Evolutionary conservation across 768 basidiomycete species (phyloP).

Genomic region (Lyophyllum decastes): DNA sequence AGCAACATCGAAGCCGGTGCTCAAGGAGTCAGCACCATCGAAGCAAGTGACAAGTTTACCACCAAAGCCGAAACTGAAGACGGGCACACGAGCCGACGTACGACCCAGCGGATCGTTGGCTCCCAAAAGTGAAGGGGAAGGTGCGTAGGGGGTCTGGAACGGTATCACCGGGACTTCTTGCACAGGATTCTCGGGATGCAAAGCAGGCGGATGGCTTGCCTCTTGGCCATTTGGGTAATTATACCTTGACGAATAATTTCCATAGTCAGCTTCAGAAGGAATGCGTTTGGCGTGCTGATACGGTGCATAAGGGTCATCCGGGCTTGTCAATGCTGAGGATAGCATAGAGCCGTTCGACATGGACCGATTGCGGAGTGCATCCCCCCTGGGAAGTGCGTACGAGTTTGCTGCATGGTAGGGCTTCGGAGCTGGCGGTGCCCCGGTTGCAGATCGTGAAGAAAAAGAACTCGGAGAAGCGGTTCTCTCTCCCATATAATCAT

Average conservation of each 20-base stretch:
- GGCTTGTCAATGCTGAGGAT: conserved; percentile 30
- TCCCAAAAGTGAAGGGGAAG: conserved; percentile 81
- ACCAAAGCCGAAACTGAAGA: conserved; percentile 93
- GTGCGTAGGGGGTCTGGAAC: conserved; percentile 67
- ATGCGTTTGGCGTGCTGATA: conserved; percentile 22
- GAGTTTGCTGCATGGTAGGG: conserved; percentile 4
- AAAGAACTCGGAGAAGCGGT: conserved; percentile 31
- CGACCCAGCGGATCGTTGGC: conserved; percentile 82
- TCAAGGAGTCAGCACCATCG: conserved; percentile 66
- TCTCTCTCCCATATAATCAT: conserved; percentile 23
- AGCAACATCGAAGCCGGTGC: conserved; percentile 78
- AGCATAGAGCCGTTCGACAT: conserved; percentile 46
- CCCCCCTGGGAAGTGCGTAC: conserved; percentile 20
- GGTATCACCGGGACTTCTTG: conserved; percentile 40
- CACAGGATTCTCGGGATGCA: conserved; percentile 12
- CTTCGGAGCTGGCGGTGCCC: conserved; percentile 21
- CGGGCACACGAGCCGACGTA: conserved; percentile 69
- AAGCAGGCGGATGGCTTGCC: conserved; percentile 13
- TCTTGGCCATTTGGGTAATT: conserved; percentile 22
- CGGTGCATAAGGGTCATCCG: conserved; percentile 39
- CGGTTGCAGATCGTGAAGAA: conserved; percentile 24
- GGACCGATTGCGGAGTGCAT: conserved; percentile 37
- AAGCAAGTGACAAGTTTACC: conserved; percentile 90
- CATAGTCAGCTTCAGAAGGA: conserved; percentile 27
- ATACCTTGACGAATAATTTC: conserved; percentile 27